phyloP scores from a whole-genome alignment of 495 filamentous ascomycete species.

The Cryomyces antarcticus region DNA sequence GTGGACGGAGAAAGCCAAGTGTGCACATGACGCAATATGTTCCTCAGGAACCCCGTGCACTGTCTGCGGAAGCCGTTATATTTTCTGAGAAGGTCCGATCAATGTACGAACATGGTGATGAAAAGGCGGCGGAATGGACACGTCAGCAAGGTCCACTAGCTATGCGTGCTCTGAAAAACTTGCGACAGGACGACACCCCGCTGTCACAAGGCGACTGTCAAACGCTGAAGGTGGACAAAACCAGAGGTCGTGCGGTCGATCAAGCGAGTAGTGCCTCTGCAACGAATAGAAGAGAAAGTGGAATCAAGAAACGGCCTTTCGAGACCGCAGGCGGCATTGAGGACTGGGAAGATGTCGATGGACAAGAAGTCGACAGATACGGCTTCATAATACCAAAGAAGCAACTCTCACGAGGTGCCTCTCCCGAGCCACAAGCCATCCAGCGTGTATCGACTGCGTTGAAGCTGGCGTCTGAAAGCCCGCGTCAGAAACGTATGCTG shows the following conservation, averaged over 20 bases:
- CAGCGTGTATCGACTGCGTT: constrained; percentile 49
- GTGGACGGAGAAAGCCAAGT: constrained; percentile 7
- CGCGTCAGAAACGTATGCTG: constrained; percentile 34
- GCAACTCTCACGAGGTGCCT: constrained; percentile 5
- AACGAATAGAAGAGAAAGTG: constrained; percentile 5
- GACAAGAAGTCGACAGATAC: constrained; percentile 76
- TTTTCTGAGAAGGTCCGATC: constrained; percentile 74
- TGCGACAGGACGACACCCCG: background rate
- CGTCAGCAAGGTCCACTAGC: background rate
- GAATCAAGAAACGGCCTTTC: constrained; percentile 28
- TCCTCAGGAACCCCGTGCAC: constrained; percentile 22
- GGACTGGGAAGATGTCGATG: constrained; percentile 85
- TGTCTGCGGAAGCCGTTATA: constrained; percentile 67
- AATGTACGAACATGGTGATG: constrained; percentile 67
- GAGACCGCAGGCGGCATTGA: constrained; percentile 74
- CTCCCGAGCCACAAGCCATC: constrained; percentile 28
- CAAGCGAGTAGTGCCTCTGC: constrained; percentile 3
- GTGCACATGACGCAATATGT: constrained; percentile 10
- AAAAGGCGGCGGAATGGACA: constrained; percentile 31
- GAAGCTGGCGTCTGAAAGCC: constrained; percentile 40
- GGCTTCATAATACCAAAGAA: constrained; percentile 60
- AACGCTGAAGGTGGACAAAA: background rate
- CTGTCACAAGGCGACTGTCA: background rate
- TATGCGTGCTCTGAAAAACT: too few species aligned
- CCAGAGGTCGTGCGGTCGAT: background rate